Evolutionary conservation across 805 yeast genomes (phyloP).

Genomic region (Metschnikowia lachancei): DNA sequence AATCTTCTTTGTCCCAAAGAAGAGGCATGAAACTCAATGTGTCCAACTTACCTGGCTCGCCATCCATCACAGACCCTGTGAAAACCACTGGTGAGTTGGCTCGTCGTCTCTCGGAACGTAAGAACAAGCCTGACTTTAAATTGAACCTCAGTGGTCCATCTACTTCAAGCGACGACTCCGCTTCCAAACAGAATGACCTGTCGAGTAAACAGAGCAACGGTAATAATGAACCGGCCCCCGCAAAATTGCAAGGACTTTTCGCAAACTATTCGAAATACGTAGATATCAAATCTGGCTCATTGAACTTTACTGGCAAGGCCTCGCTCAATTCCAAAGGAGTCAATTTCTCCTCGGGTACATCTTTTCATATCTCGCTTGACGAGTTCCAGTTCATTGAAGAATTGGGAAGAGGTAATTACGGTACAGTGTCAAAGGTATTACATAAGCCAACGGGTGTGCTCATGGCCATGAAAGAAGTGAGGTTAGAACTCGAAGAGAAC

Average conservation of each 20-base stretch:
- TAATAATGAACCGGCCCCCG: constrained; percentile 12
- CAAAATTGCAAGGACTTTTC: constrained; percentile 57
- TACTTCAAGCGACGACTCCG: constrained; percentile 7
- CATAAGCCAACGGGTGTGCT: constrained; percentile 89
- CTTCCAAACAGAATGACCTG: constrained; percentile 22
- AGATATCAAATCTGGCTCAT: constrained; percentile 87
- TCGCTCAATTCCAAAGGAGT: constrained; percentile 89
- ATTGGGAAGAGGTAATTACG: constrained; percentile 94
- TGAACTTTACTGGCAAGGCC: constrained; percentile 91
- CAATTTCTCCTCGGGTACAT: constrained; percentile 83
- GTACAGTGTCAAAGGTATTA: constrained; percentile 88
- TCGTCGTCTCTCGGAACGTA: constrained; percentile 38
- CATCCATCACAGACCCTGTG: constrained; percentile 12
- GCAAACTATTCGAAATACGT: constrained; percentile 83
- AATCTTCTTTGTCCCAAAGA: constrained; percentile 51
- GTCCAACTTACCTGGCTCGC: constrained; percentile 22
- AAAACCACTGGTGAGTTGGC: constrained; percentile 36
- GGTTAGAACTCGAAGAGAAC: constrained; percentile 89
- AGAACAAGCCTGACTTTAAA: constrained; percentile 39
- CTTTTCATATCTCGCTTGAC: constrained; percentile 81
- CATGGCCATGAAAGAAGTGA: constrained; percentile 97
- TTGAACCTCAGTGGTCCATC: constrained; percentile 27
- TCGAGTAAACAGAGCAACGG: constrained; percentile 19
- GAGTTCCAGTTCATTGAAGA: constrained; percentile 82
- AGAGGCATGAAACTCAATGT: constrained; percentile 53